Conservation (phyloP, 306 rosid genomes). For the Acmispon strigosus region DNA sequence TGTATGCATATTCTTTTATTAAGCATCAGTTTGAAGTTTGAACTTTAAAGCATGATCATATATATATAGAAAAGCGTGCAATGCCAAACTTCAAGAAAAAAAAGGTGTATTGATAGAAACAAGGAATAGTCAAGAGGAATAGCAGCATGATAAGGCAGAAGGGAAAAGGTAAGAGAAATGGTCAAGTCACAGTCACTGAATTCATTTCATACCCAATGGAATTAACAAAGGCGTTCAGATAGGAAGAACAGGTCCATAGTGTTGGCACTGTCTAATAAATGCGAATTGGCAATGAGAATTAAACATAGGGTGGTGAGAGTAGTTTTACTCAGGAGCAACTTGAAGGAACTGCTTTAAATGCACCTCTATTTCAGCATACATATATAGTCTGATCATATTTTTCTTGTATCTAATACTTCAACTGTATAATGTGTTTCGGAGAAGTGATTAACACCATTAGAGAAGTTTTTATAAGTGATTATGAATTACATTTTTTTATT, state of each 20-base stretch:
- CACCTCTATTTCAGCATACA: slow-evolving; percentile 10
- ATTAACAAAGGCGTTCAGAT: slow-evolving; percentile 27
- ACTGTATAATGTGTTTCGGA: too few relatives aligned
- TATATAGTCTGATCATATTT: background rate
- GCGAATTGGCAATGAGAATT: slow-evolving; percentile 30
- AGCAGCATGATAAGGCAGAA: slow-evolving; percentile 15
- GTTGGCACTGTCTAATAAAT: slow-evolving; percentile 73
- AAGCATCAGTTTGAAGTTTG: slow-evolving; percentile 18
- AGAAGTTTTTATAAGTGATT: too few relatives aligned
- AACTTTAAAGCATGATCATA: background rate
- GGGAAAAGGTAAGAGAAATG: slow-evolving; percentile 33
- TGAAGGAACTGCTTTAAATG: slow-evolving; percentile 35
- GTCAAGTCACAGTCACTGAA: slow-evolving; percentile 48
- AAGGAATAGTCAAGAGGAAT: slow-evolving; percentile 32
- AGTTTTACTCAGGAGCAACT: slow-evolving; percentile 25
- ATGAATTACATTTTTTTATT: too few relatives aligned
- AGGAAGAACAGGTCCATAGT: slow-evolving; percentile 26
- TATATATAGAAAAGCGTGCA: slow-evolving; percentile 41
- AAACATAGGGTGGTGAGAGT: slow-evolving; percentile 11
- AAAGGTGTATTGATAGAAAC: slow-evolving; percentile 25
- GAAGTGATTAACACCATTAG: too few relatives aligned
- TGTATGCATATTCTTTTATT: slow-evolving; percentile 22
- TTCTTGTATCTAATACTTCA: too few relatives aligned
- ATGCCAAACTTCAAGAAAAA: slow-evolving; percentile 35
- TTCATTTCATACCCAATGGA: slow-evolving; percentile 44